A percentile compares a stretch with the other conserved stretches of the same genome.
These are phyloP conservation scores for Naganishia randhawae DNA, from an alignment of 768 basidiomycete species.

Conservation along the genomic window DNA sequence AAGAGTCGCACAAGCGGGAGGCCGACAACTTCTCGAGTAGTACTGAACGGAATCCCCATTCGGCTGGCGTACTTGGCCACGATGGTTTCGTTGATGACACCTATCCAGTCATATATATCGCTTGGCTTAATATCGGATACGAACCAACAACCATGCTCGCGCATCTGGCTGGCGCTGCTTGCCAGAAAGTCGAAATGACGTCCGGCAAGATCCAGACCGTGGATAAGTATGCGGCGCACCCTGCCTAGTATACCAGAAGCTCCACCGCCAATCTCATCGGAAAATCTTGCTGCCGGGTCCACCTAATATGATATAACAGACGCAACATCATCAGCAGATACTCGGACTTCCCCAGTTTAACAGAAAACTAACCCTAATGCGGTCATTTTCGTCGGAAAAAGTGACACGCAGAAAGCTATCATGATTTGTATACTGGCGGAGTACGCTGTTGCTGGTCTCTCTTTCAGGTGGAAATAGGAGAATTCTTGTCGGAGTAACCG, in stretches of 20 bases:
- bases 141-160: slow-evolving; percentile 50
- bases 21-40: slow-evolving; percentile 39
- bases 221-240: slow-evolving; percentile 42
- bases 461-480: slow-evolving; percentile 43
- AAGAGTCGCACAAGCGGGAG: not conserved
- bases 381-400: slow-evolving; percentile 49
- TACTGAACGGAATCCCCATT: slow-evolving; percentile 36
- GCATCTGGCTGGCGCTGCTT: slow-evolving; percentile 45
- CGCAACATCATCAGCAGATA: not conserved
- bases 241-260: slow-evolving; percentile 43
- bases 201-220: slow-evolving; percentile 44
- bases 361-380: slow-evolving; percentile 36
- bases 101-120: slow-evolving; percentile 43
- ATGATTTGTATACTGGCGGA: slow-evolving; percentile 35
- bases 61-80: slow-evolving; percentile 22
- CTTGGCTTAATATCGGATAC: slow-evolving; percentile 30
- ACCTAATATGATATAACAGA: slow-evolving; percentile 30
- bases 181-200: slow-evolving; percentile 42
- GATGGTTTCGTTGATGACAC: slow-evolving; percentile 40
- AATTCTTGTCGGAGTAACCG: slow-evolving; percentile 44
- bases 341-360: not conserved
- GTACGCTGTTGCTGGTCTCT: slow-evolving; percentile 48
- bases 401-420: slow-evolving; percentile 44
- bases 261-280: slow-evolving; percentile 32
- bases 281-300: slow-evolving; percentile 34